Conservation (phyloP, 495 filamentous ascomycete genomes). For the Parachaetomium inaequale region DNA sequence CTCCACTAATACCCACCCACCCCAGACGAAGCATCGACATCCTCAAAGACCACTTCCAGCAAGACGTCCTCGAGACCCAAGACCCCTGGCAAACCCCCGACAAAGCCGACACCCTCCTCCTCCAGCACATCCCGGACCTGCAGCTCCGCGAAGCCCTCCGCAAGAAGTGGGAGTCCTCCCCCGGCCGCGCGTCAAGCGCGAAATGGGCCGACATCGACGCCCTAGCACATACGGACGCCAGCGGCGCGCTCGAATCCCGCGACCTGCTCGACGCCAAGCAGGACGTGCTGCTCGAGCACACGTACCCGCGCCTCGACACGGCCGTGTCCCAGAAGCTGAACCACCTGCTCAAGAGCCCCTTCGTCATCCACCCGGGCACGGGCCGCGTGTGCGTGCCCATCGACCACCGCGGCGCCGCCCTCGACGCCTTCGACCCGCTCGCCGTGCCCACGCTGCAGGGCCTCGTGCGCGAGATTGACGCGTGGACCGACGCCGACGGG, state of each 20-base stretch:
- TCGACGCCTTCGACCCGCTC: conserved; percentile 82
- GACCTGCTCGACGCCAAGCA: conserved; percentile 84
- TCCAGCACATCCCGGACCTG: conserved; percentile 74
- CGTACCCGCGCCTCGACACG: conserved; percentile 94
- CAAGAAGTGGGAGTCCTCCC: conserved; percentile 85
- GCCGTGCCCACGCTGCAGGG: conserved; percentile 80
- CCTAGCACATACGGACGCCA: conserved; percentile 68
- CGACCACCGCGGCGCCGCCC: conserved; percentile 57
- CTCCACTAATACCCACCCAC: no score
- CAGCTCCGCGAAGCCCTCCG: conserved; percentile 68
- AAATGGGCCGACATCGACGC: conserved; percentile 95
- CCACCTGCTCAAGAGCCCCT: conserved; percentile 93
- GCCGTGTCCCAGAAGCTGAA: conserved; percentile 96
- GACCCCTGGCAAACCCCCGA: conserved; percentile 73
- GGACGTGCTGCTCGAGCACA: conserved; percentile 93
- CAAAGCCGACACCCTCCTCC: conserved; percentile 69
- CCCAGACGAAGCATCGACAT: conserved; percentile 76
- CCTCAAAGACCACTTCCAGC: conserved; percentile 70
- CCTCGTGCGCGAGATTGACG: conserved; percentile 76
- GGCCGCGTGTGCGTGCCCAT: conserved; percentile 95
- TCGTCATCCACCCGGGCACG: conserved; percentile 93
- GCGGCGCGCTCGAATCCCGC: conserved; percentile 52
- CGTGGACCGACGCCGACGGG: conserved; percentile 42
- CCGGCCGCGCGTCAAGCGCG: conserved; percentile 63
- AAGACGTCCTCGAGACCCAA: conserved; percentile 75